These are phyloP conservation scores for Wickerhamomyces bovis DNA, from an alignment of 805 yeast species.

Conservation along the genomic window DNA sequence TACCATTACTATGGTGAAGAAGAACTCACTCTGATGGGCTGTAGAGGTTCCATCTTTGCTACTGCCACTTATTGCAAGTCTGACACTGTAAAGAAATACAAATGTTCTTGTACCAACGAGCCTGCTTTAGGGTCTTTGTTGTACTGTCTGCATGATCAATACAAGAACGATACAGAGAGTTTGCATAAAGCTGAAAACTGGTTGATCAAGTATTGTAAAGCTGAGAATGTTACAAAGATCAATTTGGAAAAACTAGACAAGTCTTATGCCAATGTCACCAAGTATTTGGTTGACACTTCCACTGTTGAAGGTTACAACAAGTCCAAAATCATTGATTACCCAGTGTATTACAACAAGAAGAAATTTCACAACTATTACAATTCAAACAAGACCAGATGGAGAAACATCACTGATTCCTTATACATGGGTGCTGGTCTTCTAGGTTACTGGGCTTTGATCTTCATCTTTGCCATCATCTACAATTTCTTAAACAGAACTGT, in stretches of 20 bases:
- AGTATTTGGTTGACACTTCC: slow-evolving; percentile 31
- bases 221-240: slow-evolving; percentile 15
- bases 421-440: slow-evolving; percentile 40
- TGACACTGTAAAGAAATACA: slow-evolving; percentile 16
- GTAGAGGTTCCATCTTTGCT: slow-evolving; percentile 20
- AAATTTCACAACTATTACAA: slow-evolving; percentile 21
- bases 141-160: slow-evolving; percentile 23
- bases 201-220: slow-evolving; percentile 25
- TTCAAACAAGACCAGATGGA: slow-evolving; percentile 26
- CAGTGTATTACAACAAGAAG: slow-evolving; percentile 28
- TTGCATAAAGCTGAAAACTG: slow-evolving; percentile 11
- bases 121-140: slow-evolving; percentile 27
- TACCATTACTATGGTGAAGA: slow-evolving; percentile 17
- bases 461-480: slow-evolving; percentile 34
- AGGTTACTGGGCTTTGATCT: slow-evolving; percentile 43
- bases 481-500: slow-evolving; percentile 14
- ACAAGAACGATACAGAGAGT: slow-evolving; percentile 5
- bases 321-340: slow-evolving; percentile 28
- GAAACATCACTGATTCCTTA: slow-evolving; percentile 36
- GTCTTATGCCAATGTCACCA: slow-evolving; percentile 40
- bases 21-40: slow-evolving; percentile 19
- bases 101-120: slow-evolving; percentile 23
- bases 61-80: slow-evolving; percentile 22
- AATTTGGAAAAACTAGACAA: slow-evolving; percentile 30
- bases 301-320: slow-evolving; percentile 29